A percentile compares a stretch with the other conserved stretches of the same genome.
Conservation (phyloP, 129 eudicot species). For the Flaveria brownii region DNA sequence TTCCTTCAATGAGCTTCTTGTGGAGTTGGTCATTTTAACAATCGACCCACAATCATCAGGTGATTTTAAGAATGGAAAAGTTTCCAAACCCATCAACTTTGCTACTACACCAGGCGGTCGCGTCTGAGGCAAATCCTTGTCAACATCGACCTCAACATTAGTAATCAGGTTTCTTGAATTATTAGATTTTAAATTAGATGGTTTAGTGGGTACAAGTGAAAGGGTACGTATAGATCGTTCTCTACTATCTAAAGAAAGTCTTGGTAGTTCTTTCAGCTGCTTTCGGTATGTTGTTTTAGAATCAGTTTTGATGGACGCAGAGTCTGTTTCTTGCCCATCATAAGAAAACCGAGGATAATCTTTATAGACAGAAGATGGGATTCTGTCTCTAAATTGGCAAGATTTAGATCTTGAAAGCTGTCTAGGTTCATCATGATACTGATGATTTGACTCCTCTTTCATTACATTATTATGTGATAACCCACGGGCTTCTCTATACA, state of each 20-base stretch:
- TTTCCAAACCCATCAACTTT: conserved; percentile 86
- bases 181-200: conserved; percentile 19
- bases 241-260: conserved; percentile 74
- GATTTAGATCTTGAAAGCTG: conserved; percentile 64
- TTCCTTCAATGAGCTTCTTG: conserved; percentile 36
- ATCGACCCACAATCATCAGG: conserved; percentile 28
- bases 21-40: conserved; percentile 29
- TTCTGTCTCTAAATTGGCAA: conserved; percentile 51
- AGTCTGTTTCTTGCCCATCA: conserved; percentile 62
- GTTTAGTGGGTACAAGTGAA: conserved; percentile 27
- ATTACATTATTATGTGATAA: conserved; percentile 46
- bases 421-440: conserved; percentile 55
- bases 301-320: conserved; percentile 38
- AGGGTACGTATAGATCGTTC: conserved; percentile 48
- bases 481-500: conserved; percentile 70
- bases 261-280: conserved; percentile 46
- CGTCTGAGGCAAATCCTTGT: conserved; percentile 41
- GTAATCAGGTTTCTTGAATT: conserved; percentile 31
- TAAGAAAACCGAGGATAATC: conserved; percentile 72
- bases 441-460: conserved; percentile 48
- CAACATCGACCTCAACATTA: conserved; percentile 22
- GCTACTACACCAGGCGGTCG: conserved; percentile 85
- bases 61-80: conserved; percentile 33
- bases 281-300: conserved; percentile 21
- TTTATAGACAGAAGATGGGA: conserved; percentile 35